These are phyloP conservation scores for Penicillium silybi DNA, from an alignment of 495 filamentous ascomycete genomes.

Conservation along the genomic window DNA sequence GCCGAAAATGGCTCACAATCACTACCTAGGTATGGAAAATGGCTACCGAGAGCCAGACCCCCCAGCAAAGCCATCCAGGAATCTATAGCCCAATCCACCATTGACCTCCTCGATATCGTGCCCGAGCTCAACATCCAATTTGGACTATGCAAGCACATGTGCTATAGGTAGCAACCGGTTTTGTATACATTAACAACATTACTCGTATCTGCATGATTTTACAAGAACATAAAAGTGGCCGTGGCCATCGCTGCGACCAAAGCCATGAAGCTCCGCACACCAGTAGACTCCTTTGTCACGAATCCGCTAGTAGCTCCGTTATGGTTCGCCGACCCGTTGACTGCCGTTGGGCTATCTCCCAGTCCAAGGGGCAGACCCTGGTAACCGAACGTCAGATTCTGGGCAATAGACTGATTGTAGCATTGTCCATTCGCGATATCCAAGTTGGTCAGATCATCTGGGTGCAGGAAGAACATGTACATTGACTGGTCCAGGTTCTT, in stretches of 20 bases:
- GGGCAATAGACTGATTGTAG: constrained; percentile 55
- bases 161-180: too few species aligned
- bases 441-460: constrained; percentile 64
- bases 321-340: constrained; percentile 5
- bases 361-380: constrained; percentile 54
- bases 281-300: background rate
- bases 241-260: constrained; percentile 10
- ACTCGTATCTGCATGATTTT: background rate
- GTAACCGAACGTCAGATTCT: constrained; percentile 65
- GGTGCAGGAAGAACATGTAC: constrained; percentile 75
- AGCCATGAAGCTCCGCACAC: constrained; percentile 6
- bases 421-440: constrained; percentile 70
- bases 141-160: too few species aligned
- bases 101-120: too few species aligned
- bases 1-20: too few species aligned
- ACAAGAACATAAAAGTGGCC: constrained; percentile 13
- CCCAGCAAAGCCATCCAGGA: too few species aligned
- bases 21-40: too few species aligned
- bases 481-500: constrained; percentile 53
- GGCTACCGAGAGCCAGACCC: too few species aligned
- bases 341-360: background rate
- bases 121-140: too few species aligned
- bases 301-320: constrained; percentile 12
- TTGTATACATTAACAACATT: background rate
- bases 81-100: too few species aligned